A percentile compares a stretch with the other conserved stretches of the same genome.
phyloP scores from a whole-genome alignment of 441 rosid species.

The Adansonia grandidieri region DNA sequence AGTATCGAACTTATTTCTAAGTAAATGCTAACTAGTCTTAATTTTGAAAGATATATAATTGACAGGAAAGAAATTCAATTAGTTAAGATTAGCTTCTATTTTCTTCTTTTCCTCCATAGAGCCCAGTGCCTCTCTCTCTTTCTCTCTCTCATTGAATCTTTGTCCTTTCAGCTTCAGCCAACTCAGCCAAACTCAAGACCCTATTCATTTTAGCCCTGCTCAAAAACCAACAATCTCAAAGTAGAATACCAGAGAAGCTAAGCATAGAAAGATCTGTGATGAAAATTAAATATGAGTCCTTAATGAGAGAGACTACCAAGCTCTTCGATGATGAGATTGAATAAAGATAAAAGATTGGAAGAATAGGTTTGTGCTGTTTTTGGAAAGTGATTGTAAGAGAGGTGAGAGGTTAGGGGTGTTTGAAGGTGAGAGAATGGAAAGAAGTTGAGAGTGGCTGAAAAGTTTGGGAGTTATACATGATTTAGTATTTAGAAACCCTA shows the following conservation, averaged over 20 bases:
- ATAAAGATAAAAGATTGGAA: too few relatives aligned
- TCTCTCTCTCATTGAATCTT: background rate
- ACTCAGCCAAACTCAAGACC: background rate
- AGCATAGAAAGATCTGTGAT: background rate
- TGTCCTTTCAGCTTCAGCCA: constrained; percentile 5
- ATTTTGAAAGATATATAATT: background rate
- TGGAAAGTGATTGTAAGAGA: too few relatives aligned
- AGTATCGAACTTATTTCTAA: background rate
- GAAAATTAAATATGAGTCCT: background rate
- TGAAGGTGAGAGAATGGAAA: too few relatives aligned
- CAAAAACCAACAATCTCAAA: background rate
- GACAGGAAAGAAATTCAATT: background rate
- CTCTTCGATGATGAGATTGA: too few relatives aligned
- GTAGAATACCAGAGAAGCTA: background rate
- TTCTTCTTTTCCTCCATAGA: background rate
- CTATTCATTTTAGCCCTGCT: background rate
- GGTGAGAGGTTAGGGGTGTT: too few relatives aligned
- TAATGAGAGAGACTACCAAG: too few relatives aligned
- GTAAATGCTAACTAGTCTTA: background rate
- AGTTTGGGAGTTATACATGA: too few relatives aligned
- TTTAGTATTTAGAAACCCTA: too few relatives aligned
- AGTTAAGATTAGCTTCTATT: background rate
- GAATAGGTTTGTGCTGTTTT: too few relatives aligned
- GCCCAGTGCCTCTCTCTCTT: background rate
- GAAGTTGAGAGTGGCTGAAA: too few relatives aligned